Base-by-base conservation (phyloP, 176 grass and related monocot species). In the Phragmites australis region DNA sequence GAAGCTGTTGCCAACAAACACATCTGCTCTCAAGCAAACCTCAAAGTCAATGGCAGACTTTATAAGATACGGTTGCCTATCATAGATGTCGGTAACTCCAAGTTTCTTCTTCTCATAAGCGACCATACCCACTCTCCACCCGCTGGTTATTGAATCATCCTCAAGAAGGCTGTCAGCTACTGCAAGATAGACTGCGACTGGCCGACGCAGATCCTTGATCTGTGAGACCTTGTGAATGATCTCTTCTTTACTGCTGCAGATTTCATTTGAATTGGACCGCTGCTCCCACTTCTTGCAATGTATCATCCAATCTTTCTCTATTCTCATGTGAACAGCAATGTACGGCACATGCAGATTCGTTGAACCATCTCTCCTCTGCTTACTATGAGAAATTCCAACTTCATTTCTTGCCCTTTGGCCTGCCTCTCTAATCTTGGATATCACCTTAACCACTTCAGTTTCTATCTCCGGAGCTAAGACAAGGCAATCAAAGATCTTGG, bases 291-390 rank as follows among this genome's bases (percentile, higher is more conserved):
- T 99, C 82, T 95, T 99, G 83, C 96, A 99, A 88, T 99, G 96
- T 57, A 99, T 99, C 92, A 99, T 99, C 96, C 96, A 99, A 81
- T 99, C 96, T 73, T 99, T 99, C 84, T 99, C 96, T 72, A 99
- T 95, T 79, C 96, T 99, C 92, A 95, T 93, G 67, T 99, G 96
- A 75, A 95, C 96, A 70, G 95, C 95, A 81, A 98, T 82, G 17
- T 94, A 98, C 0, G 88, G 94, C 59, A 87, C 46, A 54, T 64
- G 73, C 16, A 68, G 66, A 53, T 77, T 63, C 3, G 23, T 25
- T 17, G 48, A 62, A 6, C 67, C 42, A 82, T 78, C 71, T 78
- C n/a, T 61, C 23, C 19, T 57, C 5, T 62, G 51, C 50, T 93
- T 86, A 51, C 81, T 83, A 81, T 60, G 50, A 87, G 85, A 53